Conservation (phyloP, 805 yeast species). For the Teunomyces tritomae region DNA sequence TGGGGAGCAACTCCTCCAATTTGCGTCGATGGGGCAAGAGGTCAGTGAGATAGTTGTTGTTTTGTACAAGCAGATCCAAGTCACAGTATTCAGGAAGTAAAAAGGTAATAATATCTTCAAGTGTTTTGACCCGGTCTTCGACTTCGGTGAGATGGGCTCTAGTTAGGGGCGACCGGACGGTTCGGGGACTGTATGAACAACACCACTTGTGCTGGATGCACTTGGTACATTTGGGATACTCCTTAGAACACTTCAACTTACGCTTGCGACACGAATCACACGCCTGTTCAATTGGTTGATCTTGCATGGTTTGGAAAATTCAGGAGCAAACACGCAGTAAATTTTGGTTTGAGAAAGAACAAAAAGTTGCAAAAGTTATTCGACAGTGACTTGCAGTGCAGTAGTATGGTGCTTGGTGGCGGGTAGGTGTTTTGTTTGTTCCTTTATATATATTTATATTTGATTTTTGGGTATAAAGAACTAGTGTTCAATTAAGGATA, state of each 20-base stretch:
- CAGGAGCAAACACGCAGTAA: neutral
- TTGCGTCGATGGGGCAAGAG: conserved; percentile 1
- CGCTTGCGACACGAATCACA: conserved; percentile 84
- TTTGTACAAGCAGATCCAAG: conserved; percentile 16
- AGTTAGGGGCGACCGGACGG: conserved; percentile 77
- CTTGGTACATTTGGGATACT: conserved; percentile 70
- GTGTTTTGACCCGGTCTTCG: conserved; percentile 45
- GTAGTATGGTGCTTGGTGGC: too few relatives aligned
- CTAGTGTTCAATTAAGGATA: too few relatives aligned
- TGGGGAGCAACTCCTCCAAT: neutral
- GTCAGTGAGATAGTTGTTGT: conserved; percentile 14
- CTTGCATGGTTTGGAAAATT: neutral
- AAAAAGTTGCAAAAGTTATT: too few relatives aligned
- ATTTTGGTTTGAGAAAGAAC: too few relatives aligned
- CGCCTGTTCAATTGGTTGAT: conserved; percentile 47
- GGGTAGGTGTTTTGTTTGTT: too few relatives aligned
- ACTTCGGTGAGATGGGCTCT: conserved; percentile 77
- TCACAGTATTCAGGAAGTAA: conserved; percentile 27
- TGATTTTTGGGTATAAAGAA: too few relatives aligned
- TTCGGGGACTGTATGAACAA: conserved; percentile 76
- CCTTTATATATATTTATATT: too few relatives aligned
- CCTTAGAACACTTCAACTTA: conserved; percentile 78
- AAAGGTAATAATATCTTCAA: conserved; percentile 30
- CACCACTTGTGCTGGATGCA: conserved; percentile 71
- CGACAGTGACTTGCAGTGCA: too few relatives aligned